Percentiles rank a stretch among this genome's conserved stretches.
phyloP scores from a whole-genome alignment of 1,284 basidiomycete species.

The Bjerkandera adusta region DNA sequence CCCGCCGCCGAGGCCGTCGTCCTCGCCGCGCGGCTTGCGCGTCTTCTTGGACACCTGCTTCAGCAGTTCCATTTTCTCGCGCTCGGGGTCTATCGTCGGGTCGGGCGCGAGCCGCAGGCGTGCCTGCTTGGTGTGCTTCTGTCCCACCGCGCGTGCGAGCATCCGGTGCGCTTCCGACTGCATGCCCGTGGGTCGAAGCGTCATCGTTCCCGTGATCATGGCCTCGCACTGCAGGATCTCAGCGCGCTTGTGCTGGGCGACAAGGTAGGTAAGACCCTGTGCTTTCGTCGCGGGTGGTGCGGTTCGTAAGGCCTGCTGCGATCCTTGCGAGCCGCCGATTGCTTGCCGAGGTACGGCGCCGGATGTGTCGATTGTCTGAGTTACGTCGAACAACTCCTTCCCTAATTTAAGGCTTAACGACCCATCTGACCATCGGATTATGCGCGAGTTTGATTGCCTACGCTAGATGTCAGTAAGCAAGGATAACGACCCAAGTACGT shows the following conservation, averaged over 20 bases:
- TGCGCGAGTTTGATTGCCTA: conserved; percentile 83
- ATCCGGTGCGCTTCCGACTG: conserved; percentile 87
- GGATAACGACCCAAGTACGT: conserved; percentile 2
- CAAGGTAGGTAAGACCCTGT: conserved; percentile 83
- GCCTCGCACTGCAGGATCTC: conserved; percentile 85
- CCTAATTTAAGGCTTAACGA: conserved; percentile 84
- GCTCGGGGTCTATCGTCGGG: conserved; percentile 69
- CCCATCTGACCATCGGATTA: conserved; percentile 92
- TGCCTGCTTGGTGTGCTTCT: conserved; percentile 79
- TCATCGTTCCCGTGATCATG: conserved; percentile 79
- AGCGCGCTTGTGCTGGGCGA: conserved; percentile 86
- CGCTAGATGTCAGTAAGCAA: conserved; percentile 37
- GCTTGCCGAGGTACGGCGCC: conserved; percentile 55
- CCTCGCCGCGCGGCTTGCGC: conserved; percentile 47
- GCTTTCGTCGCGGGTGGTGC: conserved; percentile 41
- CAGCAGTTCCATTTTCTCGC: conserved; percentile 67
- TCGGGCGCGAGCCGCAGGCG: conserved; percentile 75
- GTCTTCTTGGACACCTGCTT: conserved; percentile 61
- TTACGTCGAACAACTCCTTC: conserved; percentile 89
- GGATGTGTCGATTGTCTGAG: conserved; percentile 70
- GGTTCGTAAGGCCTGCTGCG: conserved; percentile 34
- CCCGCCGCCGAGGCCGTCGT: conserved; percentile 44
- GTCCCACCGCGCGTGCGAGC: conserved; percentile 84
- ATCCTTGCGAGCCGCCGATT: conserved; percentile 40
- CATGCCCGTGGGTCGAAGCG: conserved; percentile 85